Evolutionary conservation across 2,329 filamentous ascomycete species (phyloP), one percentile per base, ranked within the genome.

Genomic region (Penicillium sp.): DNA sequence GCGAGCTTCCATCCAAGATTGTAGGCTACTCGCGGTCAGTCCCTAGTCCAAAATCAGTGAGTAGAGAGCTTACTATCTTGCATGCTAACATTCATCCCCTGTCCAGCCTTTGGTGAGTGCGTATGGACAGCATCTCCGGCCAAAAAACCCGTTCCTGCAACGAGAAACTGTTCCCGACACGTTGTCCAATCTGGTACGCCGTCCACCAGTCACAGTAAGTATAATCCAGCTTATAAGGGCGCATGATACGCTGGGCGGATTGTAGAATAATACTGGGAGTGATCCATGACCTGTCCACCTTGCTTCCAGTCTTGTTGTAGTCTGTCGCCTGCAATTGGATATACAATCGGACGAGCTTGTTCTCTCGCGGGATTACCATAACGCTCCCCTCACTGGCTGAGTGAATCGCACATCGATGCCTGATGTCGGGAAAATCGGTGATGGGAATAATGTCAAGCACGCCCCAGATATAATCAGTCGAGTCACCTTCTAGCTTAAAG

Each of bases 71-170:
- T 57, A 64, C 67, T 70, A 65, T 89, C 86, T 60, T 87, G 85
- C 82, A 89, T 86, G 28, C 78, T 82, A 2, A 87, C 81, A 59
- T 89, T 89, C 85, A 89, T 88, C 12, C 86, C 86, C 63, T 88
- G 85, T n/a, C 63, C 64, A 2, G 58, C 62, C 33, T 63, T 66
- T 2, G 63, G 63, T 2, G 57, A 61, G 59, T 80, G 78, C 1
- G 78, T 82, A 59, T 79, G 77, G 1, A 82, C 81, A 1, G 84
- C 86, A 67, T 89, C 87, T 2, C 87, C 87, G 0, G 85, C 84
- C 4, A 90, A 75, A 91, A 90, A 9, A 91, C 77, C 4, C 85
- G 78, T 23, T 81, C 77, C 12, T 75, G 70, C 6, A 76, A 75
- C 38, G 78, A 80, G 67, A 86, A 87, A 39, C 77, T 74, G 1